Percentiles rank a stretch among this genome's conserved stretches.
These are phyloP conservation scores for Dactylonectria estremocensis DNA, from an alignment of 2,329 filamentous ascomycete genomes.

Conservation along the genomic window DNA sequence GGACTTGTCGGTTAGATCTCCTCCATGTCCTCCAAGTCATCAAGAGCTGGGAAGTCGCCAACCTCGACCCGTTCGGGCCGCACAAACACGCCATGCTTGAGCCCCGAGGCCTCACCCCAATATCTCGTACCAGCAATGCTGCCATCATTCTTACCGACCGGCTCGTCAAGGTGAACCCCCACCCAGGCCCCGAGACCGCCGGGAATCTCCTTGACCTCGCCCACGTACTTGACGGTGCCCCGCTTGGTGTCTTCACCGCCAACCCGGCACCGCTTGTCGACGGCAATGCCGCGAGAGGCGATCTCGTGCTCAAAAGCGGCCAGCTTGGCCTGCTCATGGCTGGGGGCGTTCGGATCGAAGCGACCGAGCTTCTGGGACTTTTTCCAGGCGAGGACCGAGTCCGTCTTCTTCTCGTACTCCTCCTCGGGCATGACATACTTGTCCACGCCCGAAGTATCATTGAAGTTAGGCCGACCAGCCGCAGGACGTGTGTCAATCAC, in stretches of 20 bases:
- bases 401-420: constrained; percentile 87
- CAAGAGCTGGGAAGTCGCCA: constrained; percentile 79
- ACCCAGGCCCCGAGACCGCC: constrained; percentile 78
- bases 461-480: constrained; percentile 83
- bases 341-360: constrained; percentile 89
- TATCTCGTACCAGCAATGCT: constrained; percentile 78
- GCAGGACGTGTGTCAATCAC: constrained; percentile 85
- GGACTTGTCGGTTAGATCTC: constrained; percentile 67
- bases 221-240: constrained; percentile 80
- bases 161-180: constrained; percentile 83
- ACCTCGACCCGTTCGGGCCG: constrained; percentile 83
- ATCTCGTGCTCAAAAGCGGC: constrained; percentile 80
- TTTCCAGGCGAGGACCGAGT: constrained; percentile 96
- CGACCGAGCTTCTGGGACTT: constrained; percentile 94
- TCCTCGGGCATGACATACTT: constrained; percentile 92
- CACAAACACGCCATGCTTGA: constrained; percentile 85
- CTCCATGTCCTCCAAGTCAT: constrained; percentile 85
- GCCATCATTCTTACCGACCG: constrained; percentile 87
- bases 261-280: constrained; percentile 75
- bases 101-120: constrained; percentile 74
- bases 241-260: constrained; percentile 78
- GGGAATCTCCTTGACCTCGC: constrained; percentile 82
- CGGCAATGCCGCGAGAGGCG: constrained; percentile 75
- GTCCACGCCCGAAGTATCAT: constrained; percentile 83
- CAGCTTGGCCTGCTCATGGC: constrained; percentile 80